Evolutionary conservation across 78 protist species (phyloP).

Genomic region (Chrysochromulina parva): DNA sequence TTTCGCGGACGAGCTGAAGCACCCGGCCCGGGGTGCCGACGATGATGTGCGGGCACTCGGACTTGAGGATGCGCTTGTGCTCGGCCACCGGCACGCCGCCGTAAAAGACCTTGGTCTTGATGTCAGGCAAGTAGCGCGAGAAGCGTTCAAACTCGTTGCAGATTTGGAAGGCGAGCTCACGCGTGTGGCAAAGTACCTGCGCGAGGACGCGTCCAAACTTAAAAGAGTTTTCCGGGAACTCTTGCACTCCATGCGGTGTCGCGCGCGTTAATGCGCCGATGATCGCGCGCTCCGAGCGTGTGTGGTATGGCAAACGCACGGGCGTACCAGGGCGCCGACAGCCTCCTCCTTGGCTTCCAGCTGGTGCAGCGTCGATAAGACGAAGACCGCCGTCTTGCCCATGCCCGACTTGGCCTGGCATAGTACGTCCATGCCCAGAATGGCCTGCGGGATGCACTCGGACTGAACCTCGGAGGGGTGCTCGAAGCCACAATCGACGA

Average conservation of each 20-base stretch:
- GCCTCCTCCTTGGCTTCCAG: slow-evolving; percentile 39
- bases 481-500: slow-evolving; percentile 97
- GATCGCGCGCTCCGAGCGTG: too few relatives aligned
- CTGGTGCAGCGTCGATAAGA: slow-evolving; percentile 90
- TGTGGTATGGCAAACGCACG: too few relatives aligned
- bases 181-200: slow-evolving; percentile 86
- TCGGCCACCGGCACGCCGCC: slow-evolving; percentile 89
- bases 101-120: slow-evolving; percentile 83
- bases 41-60: slow-evolving; percentile 87
- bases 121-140: slow-evolving; percentile 74
- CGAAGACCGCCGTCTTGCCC: slow-evolving; percentile 99
- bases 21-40: slow-evolving; percentile 99
- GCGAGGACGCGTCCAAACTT: too few relatives aligned
- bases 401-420: slow-evolving; percentile 87
- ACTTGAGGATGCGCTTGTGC: slow-evolving; percentile 52
- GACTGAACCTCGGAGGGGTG: slow-evolving; percentile 98
- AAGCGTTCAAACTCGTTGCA: slow-evolving; percentile 94
- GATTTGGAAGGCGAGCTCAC: slow-evolving; percentile 98
- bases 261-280: too few relatives aligned
- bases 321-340: slow-evolving; percentile 56
- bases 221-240: too few relatives aligned
- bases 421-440: slow-evolving; percentile 91
- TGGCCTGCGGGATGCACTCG: slow-evolving; percentile 95
- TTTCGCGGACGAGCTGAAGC: slow-evolving; percentile 42
- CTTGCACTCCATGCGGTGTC: too few relatives aligned